These are phyloP conservation scores for Phytopythium oedochilum DNA, from an alignment of 352 stramenopile species.

Conservation along the genomic window DNA sequence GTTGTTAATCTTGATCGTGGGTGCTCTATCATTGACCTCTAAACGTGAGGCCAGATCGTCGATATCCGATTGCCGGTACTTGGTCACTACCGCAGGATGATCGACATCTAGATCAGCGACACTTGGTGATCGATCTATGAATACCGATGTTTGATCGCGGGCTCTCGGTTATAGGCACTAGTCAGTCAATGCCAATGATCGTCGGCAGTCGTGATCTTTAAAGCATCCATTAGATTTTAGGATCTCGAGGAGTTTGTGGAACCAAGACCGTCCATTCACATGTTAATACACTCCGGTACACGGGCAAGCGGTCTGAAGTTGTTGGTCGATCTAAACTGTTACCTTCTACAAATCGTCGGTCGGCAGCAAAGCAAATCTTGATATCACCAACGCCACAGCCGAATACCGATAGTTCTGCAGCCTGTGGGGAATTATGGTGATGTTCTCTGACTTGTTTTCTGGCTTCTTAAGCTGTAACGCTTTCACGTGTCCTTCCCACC, in stretches of 20 bases:
- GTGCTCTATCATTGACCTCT: no score
- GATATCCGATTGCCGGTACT: no score
- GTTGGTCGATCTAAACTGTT: not conserved
- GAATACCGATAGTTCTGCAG: not conserved
- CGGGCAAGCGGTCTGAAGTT: not conserved
- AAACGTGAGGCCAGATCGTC: no score
- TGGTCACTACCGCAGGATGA: no score
- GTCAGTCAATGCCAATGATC: no score
- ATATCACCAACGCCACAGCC: not conserved
- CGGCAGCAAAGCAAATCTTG: not conserved
- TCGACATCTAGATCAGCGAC: no score
- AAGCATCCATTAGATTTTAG: not conserved
- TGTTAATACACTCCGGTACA: not conserved
- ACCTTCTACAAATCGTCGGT: not conserved
- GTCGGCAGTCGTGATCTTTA: no score
- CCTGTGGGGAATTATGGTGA: not conserved
- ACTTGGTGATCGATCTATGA: no score
- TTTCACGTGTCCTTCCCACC: not conserved
- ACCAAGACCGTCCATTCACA: not conserved
- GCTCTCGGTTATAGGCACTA: no score
- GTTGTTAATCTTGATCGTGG: no score
- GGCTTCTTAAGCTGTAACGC: no score
- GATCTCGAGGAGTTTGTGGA: not conserved
- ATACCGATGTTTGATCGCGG: no score
- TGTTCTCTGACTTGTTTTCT: not conserved